Evolutionary conservation across 225 moss, liverwort and hornwort genomes (phyloP), one percentile per base, ranked within the genome.

Genomic region (Asterella californica): DNA sequence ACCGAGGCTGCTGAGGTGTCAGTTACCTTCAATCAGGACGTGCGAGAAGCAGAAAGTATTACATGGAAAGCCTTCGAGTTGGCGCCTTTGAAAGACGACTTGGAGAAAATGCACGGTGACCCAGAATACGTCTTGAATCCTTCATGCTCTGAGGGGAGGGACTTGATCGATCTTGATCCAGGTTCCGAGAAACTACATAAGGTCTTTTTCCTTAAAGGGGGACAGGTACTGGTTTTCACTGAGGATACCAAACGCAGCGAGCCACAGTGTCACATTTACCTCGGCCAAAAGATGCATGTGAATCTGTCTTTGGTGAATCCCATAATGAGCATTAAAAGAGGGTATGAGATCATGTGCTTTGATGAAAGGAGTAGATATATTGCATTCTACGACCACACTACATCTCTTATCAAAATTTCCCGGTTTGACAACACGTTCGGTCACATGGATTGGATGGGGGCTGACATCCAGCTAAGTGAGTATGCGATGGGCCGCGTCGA

Each of bases 321-420:
- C 1, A 78, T 80, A 48, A 65, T 11, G 30, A 70, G 0, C 0
- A 24, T 88, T 2, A 81, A 27, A 34, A 83, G 74, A 53, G 79
- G 76, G 1, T 53, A 79, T 53, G 86, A 90, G 24, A 21, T 88
- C 29, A 9, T 92, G 0, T 83, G 88, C 0, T 88, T 89, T 59
- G 92, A 92, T 24, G 92, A 90, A 70, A 15, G 55, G 6, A 77
- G 83, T 0, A 78, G 74, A 32, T 89, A 83, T 64, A 49, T 85
- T 4, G 90, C 90, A 9, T 14, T 90, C 0, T 92, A 92, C 61
- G 68, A 75, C 30, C 8, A 10, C 2, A 15, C 37, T 0, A 15
- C 53, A 7, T 33, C 62, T 12, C 61, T 60, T 0, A 82, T 92
- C 10, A 74, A 79, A 22, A 72, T 85, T 15, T 76, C 0, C 17